Percentiles rank a stretch among this genome's conserved stretches.
These are phyloP conservation scores for Russula sp. DNA, from an alignment of 768 basidiomycete species.

Conservation along the genomic window DNA sequence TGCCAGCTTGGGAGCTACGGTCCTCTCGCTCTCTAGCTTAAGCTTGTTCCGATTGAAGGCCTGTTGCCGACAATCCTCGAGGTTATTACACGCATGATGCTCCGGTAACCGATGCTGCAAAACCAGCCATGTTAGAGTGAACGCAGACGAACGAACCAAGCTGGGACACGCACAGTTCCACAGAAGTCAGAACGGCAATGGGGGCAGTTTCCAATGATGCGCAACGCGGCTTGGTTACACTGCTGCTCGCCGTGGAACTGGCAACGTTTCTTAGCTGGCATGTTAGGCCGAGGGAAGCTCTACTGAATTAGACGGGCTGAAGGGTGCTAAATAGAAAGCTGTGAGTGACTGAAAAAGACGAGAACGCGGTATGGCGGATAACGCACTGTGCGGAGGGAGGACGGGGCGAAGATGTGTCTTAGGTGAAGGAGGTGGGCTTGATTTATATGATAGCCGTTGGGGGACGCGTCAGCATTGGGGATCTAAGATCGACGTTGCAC, in stretches of 20 bases:
- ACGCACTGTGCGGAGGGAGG: conserved; percentile 3
- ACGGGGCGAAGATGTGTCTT: background rate
- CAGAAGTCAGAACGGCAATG: conserved; percentile 78
- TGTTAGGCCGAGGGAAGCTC: conserved; percentile 30
- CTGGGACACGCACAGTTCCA: conserved; percentile 48
- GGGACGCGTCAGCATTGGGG: conserved; percentile 25
- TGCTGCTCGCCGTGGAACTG: conserved; percentile 52
- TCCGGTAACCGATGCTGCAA: conserved; percentile 82
- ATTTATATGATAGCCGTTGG: conserved; percentile 20
- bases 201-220: conserved; percentile 81
- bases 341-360: background rate
- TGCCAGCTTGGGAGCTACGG: conserved; percentile 81
- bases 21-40: conserved; percentile 84
- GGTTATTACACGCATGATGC: conserved; percentile 76
- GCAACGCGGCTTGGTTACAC: conserved; percentile 74
- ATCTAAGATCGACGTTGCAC: conserved; percentile 22
- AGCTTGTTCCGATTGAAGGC: conserved; percentile 86
- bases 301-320: conserved; percentile 14
- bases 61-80: conserved; percentile 81
- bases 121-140: conserved; percentile 22
- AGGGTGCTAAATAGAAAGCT: background rate
- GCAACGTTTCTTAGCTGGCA: conserved; percentile 87
- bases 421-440: background rate
- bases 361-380: too few relatives aligned
- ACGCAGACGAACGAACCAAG: background rate